Base-by-base conservation (phyloP, 2,329 filamentous ascomycete species). In the Monilinia fructicola region DNA sequence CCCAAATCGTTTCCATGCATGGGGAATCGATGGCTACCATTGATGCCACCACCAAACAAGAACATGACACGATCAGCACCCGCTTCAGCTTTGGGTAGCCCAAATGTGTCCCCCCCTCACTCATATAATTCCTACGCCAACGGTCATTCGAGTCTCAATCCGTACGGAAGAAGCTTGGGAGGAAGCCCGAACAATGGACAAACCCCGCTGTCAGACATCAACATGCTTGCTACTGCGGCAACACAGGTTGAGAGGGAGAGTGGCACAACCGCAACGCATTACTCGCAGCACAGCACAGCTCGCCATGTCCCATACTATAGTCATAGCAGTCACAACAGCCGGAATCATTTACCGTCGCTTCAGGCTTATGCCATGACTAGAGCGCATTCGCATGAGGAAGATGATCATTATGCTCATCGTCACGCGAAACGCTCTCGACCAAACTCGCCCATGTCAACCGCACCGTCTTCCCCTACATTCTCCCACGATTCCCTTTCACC, bases 401-500 rank as follows among this genome's bases (percentile, higher is more conserved):
- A 97, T 73, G 90, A 94, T 76, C 90, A 90, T 72, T 94, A 82
- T 61, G 87, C 87, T 60, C 82, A 92, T 76, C 85, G 91, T 68
- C 87, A 89, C 73, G 85, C 90, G 35, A 98, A 98, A 83, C 88
- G 93, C 70, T 98, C 94, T 68, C 84, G 94, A 73, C 94, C 95
- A 54, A 95, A 93, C 78, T 97, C 94, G 46, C 95, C 94, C 64
- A 92, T 96, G 79, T 97, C 93, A 11, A 98, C 94, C 2, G 94
- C 94, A 58, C 95, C 95, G 26, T 96, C 94, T 35, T 98, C 94
- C 42, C 94, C 94, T 35, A 97, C 93, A 4, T 97, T 97, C 78
- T 97, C 94, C 2, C 93, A 97, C 79, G 93, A 97, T 78, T 97
- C 94, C 14, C 85, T 94, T 56, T 98, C 94, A 12, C 95, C 94